phyloP scores from a whole-genome alignment of 2,329 filamentous ascomycete species.

The Botrytis hyacinthi region DNA sequence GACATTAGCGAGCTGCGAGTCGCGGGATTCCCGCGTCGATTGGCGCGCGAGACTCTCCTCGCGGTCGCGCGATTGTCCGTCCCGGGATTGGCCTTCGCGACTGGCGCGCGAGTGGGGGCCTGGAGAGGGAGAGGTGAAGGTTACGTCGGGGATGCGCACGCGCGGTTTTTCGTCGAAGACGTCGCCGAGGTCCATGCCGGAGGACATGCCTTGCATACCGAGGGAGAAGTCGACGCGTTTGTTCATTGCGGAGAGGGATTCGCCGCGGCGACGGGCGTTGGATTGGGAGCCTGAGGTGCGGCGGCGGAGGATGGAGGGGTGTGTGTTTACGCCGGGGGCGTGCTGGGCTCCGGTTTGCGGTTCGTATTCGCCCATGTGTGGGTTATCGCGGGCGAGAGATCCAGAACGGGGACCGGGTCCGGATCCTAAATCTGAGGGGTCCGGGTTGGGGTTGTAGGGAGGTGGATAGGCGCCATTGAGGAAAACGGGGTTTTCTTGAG shows the following conservation, averaged over 20 bases:
- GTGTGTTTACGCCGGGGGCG: slow-evolving; percentile 33
- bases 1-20: slow-evolving; percentile 34
- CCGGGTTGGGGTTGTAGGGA: slow-evolving; percentile 12
- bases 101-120: slow-evolving; percentile 18
- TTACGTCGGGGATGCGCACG: slow-evolving; percentile 36
- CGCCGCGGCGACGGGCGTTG: slow-evolving; percentile 49
- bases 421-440: slow-evolving; percentile 12
- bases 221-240: slow-evolving; percentile 70
- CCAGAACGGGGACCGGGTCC: slow-evolving; percentile 37
- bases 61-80: slow-evolving; percentile 8
- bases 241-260: slow-evolving; percentile 56
- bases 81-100: background rate
- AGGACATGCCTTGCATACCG: slow-evolving; percentile 59
- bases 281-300: slow-evolving; percentile 41
- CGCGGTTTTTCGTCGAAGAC: slow-evolving; percentile 55
- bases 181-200: slow-evolving; percentile 60
- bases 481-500: slow-evolving; percentile 35
- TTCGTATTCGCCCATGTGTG: slow-evolving; percentile 8
- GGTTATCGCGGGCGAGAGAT: slow-evolving; percentile 36
- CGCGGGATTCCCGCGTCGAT: slow-evolving; percentile 26
- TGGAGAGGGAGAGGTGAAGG: slow-evolving; percentile 38
- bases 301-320: slow-evolving; percentile 55
- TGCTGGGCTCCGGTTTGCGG: slow-evolving; percentile 15
- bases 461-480: slow-evolving; percentile 35
- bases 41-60: slow-evolving; percentile 26